A percentile compares a stretch with the other conserved stretches of the same genome.
These are phyloP conservation scores for Oenanthe sinensis DNA, from an alignment of 129 eudicot genomes.

Conservation along the genomic window DNA sequence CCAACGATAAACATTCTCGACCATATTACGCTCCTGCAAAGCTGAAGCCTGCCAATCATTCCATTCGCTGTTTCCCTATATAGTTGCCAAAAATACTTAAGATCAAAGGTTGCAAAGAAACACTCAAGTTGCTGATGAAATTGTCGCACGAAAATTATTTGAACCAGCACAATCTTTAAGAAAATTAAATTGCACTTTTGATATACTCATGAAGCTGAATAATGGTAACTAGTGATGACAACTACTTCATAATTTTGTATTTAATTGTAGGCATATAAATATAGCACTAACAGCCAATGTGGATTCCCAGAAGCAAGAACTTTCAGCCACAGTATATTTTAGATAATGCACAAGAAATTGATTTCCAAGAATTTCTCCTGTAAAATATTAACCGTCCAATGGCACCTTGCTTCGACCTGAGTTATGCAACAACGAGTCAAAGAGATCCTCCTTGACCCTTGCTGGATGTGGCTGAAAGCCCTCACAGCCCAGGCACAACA, in stretches of 20 bases:
- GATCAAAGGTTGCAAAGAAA: background rate
- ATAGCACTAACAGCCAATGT: background rate
- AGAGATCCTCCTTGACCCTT: background rate
- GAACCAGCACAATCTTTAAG: background rate
- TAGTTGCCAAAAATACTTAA: constrained; percentile 10
- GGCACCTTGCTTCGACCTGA: background rate
- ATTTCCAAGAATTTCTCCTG: background rate
- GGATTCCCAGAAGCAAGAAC: background rate
- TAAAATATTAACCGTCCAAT: background rate
- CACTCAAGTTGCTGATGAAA: background rate
- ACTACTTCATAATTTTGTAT: no score
- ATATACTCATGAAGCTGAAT: background rate
- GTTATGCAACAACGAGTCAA: background rate
- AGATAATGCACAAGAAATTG: background rate
- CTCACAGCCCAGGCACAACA: no score
- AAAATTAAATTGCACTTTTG: background rate
- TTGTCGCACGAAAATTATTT: background rate
- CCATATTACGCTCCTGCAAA: constrained; percentile 70
- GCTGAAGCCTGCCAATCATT: constrained; percentile 73
- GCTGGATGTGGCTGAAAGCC: background rate
- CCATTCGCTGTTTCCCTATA: constrained; percentile 77
- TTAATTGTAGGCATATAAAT: no score
- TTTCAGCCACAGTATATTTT: background rate
- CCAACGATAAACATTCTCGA: constrained; percentile 91
- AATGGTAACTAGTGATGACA: background rate